Conservation (phyloP, 176 grass and related monocot genomes). For the Puya raimondii region DNA sequence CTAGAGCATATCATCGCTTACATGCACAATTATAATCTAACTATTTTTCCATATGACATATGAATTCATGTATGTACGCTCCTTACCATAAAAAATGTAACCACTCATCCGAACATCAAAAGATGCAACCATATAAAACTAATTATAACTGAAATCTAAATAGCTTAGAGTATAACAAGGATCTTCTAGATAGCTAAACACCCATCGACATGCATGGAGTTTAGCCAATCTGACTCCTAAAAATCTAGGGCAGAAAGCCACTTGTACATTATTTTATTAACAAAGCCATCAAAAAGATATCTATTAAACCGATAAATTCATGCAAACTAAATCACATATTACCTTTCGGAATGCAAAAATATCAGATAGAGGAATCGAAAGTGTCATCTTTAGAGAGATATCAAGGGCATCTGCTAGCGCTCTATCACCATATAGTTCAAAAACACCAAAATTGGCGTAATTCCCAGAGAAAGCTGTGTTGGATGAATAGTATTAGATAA, state of each 20-base stretch:
- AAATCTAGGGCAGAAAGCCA: neutral
- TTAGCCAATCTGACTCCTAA: neutral
- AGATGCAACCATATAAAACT: too few species aligned
- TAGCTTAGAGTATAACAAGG: too few species aligned
- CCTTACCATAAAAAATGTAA: too few species aligned
- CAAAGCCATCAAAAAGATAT: neutral
- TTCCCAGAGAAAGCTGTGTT: conserved; percentile 81
- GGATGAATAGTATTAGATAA: conserved; percentile 11
- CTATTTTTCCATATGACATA: too few species aligned
- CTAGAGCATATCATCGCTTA: too few species aligned
- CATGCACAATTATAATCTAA: too few species aligned
- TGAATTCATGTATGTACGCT: too few species aligned
- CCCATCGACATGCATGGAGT: neutral
- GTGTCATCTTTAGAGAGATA: conserved; percentile 94
- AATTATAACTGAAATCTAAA: too few species aligned
- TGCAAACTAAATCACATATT: conserved; percentile 15
- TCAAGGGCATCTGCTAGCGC: conserved; percentile 92
- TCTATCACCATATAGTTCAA: conserved; percentile 95
- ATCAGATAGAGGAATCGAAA: conserved; percentile 81
- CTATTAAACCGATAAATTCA: neutral
- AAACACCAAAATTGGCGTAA: conserved; percentile 98
- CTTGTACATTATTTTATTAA: neutral
- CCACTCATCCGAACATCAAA: too few species aligned
- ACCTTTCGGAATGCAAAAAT: conserved; percentile 92
- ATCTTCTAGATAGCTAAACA: too few species aligned